These are phyloP conservation scores for Botryotinia narcissicola DNA, from an alignment of 2,329 filamentous ascomycete species.

Conservation along the genomic window DNA sequence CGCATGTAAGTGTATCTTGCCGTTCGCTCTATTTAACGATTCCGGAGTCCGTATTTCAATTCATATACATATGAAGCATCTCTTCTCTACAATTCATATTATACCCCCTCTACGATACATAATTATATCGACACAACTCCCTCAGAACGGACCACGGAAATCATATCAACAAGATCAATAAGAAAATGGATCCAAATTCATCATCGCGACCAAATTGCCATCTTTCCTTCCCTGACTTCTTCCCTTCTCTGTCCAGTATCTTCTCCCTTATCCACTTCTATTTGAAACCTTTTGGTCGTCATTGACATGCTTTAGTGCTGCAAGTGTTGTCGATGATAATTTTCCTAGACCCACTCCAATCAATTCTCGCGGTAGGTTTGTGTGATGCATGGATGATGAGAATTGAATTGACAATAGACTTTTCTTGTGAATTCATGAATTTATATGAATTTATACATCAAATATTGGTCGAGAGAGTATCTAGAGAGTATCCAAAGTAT, in stretches of 20 bases:
- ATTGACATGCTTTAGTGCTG: background rate
- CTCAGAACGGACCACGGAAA: background rate
- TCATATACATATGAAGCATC: no score
- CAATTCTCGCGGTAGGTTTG: background rate
- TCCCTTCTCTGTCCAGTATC: background rate
- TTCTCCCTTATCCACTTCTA: conserved; percentile 1
- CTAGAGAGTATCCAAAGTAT: no score
- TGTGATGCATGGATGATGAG: background rate
- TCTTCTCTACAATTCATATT: no score
- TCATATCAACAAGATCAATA: no score
- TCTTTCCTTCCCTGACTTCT: background rate
- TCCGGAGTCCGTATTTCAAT: background rate
- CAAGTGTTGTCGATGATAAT: conserved; percentile 7
- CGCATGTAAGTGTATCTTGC: background rate
- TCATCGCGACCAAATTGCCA: background rate
- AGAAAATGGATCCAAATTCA: background rate
- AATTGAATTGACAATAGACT: no score
- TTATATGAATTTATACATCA: background rate
- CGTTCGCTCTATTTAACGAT: background rate
- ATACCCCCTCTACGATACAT: background rate
- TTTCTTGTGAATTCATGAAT: no score
- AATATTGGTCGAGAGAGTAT: background rate
- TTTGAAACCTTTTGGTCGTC: conserved; percentile 10
- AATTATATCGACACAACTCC: background rate
- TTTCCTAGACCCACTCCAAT: background rate